Evolutionary conservation across 441 rosid genomes (phyloP), one percentile per base, ranked within the genome.

Genomic region (Pelargonium myrrhifolium): DNA sequence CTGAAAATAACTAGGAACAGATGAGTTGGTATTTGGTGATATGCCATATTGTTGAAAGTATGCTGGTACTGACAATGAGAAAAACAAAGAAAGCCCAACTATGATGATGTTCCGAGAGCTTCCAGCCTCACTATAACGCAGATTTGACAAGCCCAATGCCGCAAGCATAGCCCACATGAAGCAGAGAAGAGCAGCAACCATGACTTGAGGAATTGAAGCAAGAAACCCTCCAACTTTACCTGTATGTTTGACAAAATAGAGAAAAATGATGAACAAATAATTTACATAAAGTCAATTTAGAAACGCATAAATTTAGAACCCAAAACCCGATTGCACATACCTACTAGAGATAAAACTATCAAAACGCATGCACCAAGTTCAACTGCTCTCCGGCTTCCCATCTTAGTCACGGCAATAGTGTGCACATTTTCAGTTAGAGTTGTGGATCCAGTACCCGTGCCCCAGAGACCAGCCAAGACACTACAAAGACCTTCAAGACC

Each of bases 121-220:
- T 76, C 99, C 99, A 37, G 97, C 99, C 79, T 91, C 99, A 62
- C 97, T 93, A 39, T 93, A 93, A 1, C 99, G 90, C 49, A 93
- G 84, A 79, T 93, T 93, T 17, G 99, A 93, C 73, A 93, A 77
- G 64, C 98, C 98, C 71, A 90, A 82, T 21, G 98, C 98, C 6
- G 94, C 67, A 70, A 93, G 91, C 96, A 90, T 85, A 64, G 89
- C 99, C 97, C 96, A 93, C 99, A 93, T 93, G 82, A 87, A 87
- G 81, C 99, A 91, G 37, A 93, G 92, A 63, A 93, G 95, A 65
- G 96, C 89, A 64, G 95, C 99, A 74, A 91, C 93, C 89, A 93
- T 93, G 78, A 91, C 97, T 81, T 83, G 75, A 15, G 97, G 99
- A 74, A 91, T 91, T 3, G 95, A 91, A 76, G 99, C 99, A 47